phyloP scores from a whole-genome alignment of 2,329 filamentous ascomycete genomes.

The Exophiala phaeomuriformis region DNA sequence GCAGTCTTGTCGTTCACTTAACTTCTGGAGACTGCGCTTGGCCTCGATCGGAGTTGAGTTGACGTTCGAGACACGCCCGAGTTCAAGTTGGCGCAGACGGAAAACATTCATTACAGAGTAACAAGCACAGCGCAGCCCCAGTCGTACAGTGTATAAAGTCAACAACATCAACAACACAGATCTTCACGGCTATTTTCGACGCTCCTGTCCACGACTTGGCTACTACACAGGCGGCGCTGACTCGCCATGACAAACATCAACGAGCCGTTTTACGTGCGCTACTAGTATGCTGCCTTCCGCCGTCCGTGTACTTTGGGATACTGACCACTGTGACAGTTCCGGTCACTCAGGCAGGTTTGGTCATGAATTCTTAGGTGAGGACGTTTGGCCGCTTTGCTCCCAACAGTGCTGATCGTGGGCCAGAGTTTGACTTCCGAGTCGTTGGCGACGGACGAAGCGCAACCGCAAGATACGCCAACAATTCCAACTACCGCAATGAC shows the following conservation, averaged over 20 bases:
- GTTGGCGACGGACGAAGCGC: conserved; percentile 89
- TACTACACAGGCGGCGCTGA: not conserved
- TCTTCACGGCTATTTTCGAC: too few species aligned
- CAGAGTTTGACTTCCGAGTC: conserved; percentile 94
- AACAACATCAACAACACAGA: too few species aligned
- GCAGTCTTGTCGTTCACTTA: too few species aligned
- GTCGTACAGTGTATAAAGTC: too few species aligned
- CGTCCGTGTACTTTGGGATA: conserved; percentile 26
- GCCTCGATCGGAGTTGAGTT: too few species aligned
- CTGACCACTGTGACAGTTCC: conserved; percentile 58
- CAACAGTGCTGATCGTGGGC: conserved; percentile 11
- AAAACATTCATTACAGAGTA: too few species aligned
- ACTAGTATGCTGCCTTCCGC: conserved; percentile 65
- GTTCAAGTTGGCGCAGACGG: too few species aligned
- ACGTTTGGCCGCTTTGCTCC: not conserved
- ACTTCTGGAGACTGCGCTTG: too few species aligned
- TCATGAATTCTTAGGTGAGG: conserved; percentile 85
- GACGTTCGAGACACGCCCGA: too few species aligned
- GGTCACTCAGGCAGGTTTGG: conserved; percentile 96
- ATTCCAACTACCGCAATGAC: conserved; percentile 98
- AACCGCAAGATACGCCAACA: conserved; percentile 94
- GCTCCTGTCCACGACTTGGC: not conserved
- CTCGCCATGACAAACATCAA: conserved; percentile 56
- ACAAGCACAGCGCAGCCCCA: too few species aligned
- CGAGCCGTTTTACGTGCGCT: conserved; percentile 90